phyloP scores from a whole-genome alignment of 768 basidiomycete genomes.

The Auriscalpium microsporum region DNA sequence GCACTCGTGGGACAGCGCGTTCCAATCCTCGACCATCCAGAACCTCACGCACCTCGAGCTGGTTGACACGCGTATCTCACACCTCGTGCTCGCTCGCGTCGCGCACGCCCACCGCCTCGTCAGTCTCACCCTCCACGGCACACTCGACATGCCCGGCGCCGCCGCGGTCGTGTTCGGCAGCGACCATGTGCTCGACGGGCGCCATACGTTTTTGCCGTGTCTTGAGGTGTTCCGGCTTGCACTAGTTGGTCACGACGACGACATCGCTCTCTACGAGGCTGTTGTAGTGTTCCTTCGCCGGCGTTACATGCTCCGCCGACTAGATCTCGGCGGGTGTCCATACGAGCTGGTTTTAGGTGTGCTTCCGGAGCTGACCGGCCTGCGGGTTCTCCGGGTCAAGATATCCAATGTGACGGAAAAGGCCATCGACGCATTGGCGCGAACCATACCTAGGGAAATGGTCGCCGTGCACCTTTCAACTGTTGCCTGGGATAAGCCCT shows the following conservation, averaged over 20 bases:
- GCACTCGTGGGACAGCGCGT: conserved; percentile 61
- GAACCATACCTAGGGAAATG: conserved; percentile 30
- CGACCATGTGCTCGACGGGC: conserved; percentile 50
- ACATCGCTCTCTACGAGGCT: conserved; percentile 40
- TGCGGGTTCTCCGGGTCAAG: conserved; percentile 51
- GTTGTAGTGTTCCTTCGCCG: conserved; percentile 46
- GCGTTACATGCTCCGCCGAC: conserved; percentile 39
- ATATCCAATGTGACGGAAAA: conserved; percentile 40
- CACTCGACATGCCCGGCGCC: conserved; percentile 48
- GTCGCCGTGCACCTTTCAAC: conserved; percentile 45
- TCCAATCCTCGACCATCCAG: conserved; percentile 53
- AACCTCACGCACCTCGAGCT: conserved; percentile 64
- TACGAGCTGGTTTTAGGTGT: conserved; percentile 50
- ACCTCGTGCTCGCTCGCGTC: conserved; percentile 53
- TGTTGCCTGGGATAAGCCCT: conserved; percentile 38
- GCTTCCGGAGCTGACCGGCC: conserved; percentile 39
- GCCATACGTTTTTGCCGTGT: conserved; percentile 54
- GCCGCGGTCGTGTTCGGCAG: conserved; percentile 53
- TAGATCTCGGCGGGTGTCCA: conserved; percentile 59
- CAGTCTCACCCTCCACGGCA: conserved; percentile 58
- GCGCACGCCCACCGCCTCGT: conserved; percentile 53
- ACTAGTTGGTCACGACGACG: conserved; percentile 56
- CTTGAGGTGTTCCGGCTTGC: conserved; percentile 57
- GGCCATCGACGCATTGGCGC: conserved; percentile 31
- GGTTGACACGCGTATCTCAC: conserved; percentile 61